Evolutionary conservation across 148 eudicot genomes (phyloP).

Genomic region (Diospyros lotus): DNA sequence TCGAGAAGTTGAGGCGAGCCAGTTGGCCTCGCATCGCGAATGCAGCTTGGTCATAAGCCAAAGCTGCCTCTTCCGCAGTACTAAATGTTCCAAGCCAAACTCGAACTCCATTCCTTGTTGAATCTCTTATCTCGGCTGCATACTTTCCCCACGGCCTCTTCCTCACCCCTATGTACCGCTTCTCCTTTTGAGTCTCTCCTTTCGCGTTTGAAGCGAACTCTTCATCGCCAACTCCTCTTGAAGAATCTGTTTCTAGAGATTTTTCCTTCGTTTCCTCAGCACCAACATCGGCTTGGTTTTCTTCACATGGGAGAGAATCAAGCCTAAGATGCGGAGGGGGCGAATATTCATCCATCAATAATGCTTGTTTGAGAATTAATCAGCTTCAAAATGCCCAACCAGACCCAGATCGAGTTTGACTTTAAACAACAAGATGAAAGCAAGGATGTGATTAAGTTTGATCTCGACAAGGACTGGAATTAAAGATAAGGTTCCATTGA

Average conservation of each 20-base stretch:
- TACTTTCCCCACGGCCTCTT: conserved; percentile 41
- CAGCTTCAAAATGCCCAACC: no score
- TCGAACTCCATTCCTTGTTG: conserved; percentile 28
- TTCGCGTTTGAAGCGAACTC: not conserved
- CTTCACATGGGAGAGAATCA: not conserved
- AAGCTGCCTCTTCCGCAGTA: conserved; percentile 36
- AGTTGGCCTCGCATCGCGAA: conserved; percentile 31
- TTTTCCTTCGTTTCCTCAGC: not conserved
- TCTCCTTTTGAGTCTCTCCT: not conserved
- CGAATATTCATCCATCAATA: not conserved
- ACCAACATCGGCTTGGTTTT: not conserved
- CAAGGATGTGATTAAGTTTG: no score
- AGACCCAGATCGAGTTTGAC: no score
- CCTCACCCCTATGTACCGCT: conserved; percentile 32
- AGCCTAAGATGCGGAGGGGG: not conserved
- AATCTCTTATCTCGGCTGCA: conserved; percentile 42
- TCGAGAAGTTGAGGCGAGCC: conserved; percentile 39
- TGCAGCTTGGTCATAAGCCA: conserved; percentile 44
- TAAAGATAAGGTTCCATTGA: no score
- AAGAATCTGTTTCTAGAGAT: not conserved
- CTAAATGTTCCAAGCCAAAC: conserved; percentile 37
- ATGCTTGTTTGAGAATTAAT: no score
- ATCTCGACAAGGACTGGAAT: no score
- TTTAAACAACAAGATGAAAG: no score
- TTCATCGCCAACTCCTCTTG: not conserved